Base-by-base conservation (phyloP, 108 stramenopile genomes). In the Cyclotella atomus region DNA sequence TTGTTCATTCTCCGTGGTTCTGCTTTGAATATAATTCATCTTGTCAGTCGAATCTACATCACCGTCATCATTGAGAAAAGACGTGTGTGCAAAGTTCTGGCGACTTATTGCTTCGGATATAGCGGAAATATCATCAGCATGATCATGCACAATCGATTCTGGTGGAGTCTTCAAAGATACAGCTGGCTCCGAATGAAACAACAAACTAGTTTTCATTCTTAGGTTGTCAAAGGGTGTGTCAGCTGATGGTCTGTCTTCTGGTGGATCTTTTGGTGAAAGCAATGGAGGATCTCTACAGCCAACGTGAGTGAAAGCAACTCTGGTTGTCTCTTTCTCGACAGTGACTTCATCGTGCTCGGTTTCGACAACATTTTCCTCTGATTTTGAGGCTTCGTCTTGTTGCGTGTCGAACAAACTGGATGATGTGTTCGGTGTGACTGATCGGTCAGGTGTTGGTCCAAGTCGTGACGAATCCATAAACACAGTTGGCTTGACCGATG, bases 101-200 rank as follows among this genome's bases (percentile, higher is more conserved):
- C 3, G 21, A 53, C 52, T 23, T 24, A 53, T 23, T 23, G 2
- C 52, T 24, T 23, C 52, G 21, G 56, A 57, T 32, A 57, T 30
- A 10, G 56, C 56, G 15, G 56, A 57, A 15, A 57, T n/a, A 10
- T 57, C 56, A 57, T 57, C 56, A 57, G 28, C 29, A 32, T 30
- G 56, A 32, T 57, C 2, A 8, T 57, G 10, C 0, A 32, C 14
- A n/a, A 57, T 57, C n/a, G 47, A 49, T 49, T 49, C 47, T 19
- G 32, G 14, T 30, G 30, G 6, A 8, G 28, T 57, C 56, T 30
- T n/a, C n/a, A n/a, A n/a, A n/a, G n/a, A n/a, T n/a, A n/a, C n/a
- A n/a, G n/a, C n/a, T n/a, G n/a, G n/a, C n/a, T 30, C 12, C 32
- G 56, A 14, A 1, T 57, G 29, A 57, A 28, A 57, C 2, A 57